A percentile compares a stretch with the other conserved stretches of the same genome.
Evolutionary conservation across 257 asterid species (phyloP).

Genomic region (Scutellaria barbata): DNA sequence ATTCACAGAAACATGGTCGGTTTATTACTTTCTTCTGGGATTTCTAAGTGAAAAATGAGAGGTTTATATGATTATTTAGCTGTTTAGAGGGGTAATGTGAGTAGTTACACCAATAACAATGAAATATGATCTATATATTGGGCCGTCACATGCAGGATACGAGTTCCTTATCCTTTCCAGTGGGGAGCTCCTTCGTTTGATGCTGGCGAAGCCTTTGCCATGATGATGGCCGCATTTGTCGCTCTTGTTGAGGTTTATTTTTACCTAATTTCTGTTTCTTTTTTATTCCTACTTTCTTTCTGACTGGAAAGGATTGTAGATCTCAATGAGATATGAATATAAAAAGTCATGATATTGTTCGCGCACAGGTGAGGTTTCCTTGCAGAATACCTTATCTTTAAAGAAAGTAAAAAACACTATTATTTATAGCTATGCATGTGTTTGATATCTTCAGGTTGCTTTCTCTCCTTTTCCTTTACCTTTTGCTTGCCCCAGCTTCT

Average conservation of each 20-base stretch:
- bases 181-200: conserved; percentile 97
- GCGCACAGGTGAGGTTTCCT: neutral
- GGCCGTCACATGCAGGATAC: conserved; percentile 57
- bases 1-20: too few species aligned
- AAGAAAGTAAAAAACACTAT: neutral
- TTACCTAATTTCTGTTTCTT: neutral
- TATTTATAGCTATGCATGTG: neutral
- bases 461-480: neutral
- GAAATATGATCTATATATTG: conserved; percentile 8
- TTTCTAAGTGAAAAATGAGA: too few species aligned
- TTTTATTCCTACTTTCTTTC: neutral
- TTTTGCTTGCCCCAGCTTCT: neutral
- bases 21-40: too few species aligned
- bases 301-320: conserved; percentile 10
- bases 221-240: conserved; percentile 94
- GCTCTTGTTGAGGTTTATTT: conserved; percentile 83
- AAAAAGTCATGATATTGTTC: neutral
- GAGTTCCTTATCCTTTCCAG: conserved; percentile 86
- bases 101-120: neutral
- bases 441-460: neutral
- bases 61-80: neutral
- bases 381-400: neutral
- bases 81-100: neutral
- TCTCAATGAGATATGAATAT: neutral
- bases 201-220: conserved; percentile 96